phyloP scores from a whole-genome alignment of 805 yeast genomes.

The Starmerella khaoyaiensis region DNA sequence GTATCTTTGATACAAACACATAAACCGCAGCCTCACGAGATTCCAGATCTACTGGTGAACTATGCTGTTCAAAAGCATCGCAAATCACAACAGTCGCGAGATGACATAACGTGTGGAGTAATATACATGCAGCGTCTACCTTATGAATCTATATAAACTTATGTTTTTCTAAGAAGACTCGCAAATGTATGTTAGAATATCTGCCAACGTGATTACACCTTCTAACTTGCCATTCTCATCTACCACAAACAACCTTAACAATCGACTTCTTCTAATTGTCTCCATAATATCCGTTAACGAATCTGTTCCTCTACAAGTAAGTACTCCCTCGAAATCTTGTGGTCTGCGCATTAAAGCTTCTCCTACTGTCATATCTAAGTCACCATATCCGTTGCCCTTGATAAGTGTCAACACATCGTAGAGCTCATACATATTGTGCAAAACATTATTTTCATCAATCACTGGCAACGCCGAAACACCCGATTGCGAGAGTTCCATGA shows the following conservation, averaged over 20 bases:
- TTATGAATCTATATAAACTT: background rate
- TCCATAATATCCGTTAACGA: constrained; percentile 80
- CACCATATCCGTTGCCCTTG: constrained; percentile 80
- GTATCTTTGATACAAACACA: constrained; percentile 38
- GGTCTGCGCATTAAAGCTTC: constrained; percentile 89
- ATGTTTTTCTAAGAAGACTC: background rate
- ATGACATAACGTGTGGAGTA: constrained; percentile 20
- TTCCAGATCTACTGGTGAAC: constrained; percentile 12
- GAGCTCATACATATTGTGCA: constrained; percentile 88
- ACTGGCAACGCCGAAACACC: constrained; percentile 92
- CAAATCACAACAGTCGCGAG: constrained; percentile 5
- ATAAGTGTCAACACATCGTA: constrained; percentile 86
- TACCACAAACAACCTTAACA: constrained; percentile 85
- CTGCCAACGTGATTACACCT: constrained; percentile 84
- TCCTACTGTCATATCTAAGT: constrained; percentile 80
- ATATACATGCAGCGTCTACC: constrained; percentile 6
- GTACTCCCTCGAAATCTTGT: constrained; percentile 95
- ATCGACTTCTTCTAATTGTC: constrained; percentile 77
- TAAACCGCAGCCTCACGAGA: constrained; percentile 18
- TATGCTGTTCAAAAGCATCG: constrained; percentile 10
- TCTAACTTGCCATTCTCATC: constrained; percentile 64
- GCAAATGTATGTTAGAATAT: constrained; percentile 56
- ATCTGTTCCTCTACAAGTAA: constrained; percentile 83
- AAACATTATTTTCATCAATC: constrained; percentile 54
- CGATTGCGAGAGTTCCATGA: constrained; percentile 59